Evolutionary conservation across 2,329 filamentous ascomycete species (phyloP).

Genomic region (Nectriaceae sp.): DNA sequence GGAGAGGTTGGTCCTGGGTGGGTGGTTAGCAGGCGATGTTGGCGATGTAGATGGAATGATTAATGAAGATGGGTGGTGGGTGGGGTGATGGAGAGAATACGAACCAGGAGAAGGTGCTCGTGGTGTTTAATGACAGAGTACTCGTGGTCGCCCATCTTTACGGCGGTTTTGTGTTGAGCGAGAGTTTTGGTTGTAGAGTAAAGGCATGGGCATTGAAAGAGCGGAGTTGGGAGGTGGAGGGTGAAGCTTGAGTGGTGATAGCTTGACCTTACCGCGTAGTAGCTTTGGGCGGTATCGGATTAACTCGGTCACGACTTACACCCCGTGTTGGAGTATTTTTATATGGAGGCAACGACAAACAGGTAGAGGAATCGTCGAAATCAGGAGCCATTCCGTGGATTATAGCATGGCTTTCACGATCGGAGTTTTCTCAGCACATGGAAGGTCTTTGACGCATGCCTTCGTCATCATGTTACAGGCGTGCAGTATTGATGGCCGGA

Average conservation of each 20-base stretch:
- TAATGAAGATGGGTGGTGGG: constrained; percentile 69
- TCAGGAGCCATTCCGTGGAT: background rate
- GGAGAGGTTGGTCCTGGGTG: constrained; percentile 81
- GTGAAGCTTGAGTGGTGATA: background rate
- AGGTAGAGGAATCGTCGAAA: background rate
- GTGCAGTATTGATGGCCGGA: no score
- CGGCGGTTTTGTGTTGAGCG: background rate
- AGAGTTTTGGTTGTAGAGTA: background rate
- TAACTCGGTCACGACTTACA: background rate
- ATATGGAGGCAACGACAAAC: no score
- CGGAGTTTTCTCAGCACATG: background rate
- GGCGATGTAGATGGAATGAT: background rate
- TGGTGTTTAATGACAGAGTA: constrained; percentile 1
- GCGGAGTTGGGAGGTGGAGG: background rate
- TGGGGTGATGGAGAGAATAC: constrained; percentile 35
- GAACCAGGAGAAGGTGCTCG: constrained; percentile 2
- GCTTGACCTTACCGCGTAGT: background rate
- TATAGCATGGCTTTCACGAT: background rate
- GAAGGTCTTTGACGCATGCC: background rate
- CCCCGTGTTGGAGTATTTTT: no score
- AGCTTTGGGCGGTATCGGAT: background rate
- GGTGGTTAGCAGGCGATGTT: background rate
- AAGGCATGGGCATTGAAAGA: background rate
- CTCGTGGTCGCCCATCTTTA: constrained; percentile 3
- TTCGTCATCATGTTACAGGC: background rate